Base-by-base conservation (phyloP, 768 basidiomycete genomes). In the Lactarius sanguifluus region DNA sequence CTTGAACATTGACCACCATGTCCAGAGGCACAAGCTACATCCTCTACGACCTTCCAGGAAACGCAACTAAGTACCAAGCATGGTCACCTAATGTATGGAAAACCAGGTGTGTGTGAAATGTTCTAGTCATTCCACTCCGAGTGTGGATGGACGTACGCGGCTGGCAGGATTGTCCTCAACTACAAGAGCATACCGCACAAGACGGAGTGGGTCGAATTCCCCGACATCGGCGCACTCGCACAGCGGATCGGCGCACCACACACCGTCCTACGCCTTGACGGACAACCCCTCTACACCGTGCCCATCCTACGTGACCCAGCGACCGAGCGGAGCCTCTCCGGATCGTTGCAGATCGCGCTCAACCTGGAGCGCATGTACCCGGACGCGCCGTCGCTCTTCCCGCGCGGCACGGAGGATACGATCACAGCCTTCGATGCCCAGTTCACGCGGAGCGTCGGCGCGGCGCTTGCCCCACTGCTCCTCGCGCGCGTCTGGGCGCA, bases 131-230 rank as follows among this genome's bases (percentile, higher is more conserved):
- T 52, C 25, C 12, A 50, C 12, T 23, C 45, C 23, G 45, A 23
- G 47, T 52, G 50, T 4, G 23, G 15, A 59, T 36, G 4, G 4
- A 45, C 10, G 13, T 32, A 32, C 30, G 18, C 28, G 28, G 3
- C 13, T 3, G 6, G 32, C 36, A 80, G 77, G 67, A 74, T 73
- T 62, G 76, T 77, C 8, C 70, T 81, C 61, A 80, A 81, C 65
- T 74, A 76, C 73, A 82, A 83, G 68, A 72, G 73, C 30, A 56
- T 81, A 28, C 71, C 79, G 1, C 81, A 81, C 74, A 79, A 76
- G 69, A 85, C 84, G 5, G 77, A 80, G 55, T 83, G 81, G 80
- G 72, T 86, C 62, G 84, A 85, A 64, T 82, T 78, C 66, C 81
- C 81, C 3, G 82, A 86, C 61, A 81, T 87, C 59, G 79, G 74